Percentiles rank a stretch among this genome's conserved stretches.
phyloP scores from a whole-genome alignment of 805 yeast genomes.

The Candida schatavii region DNA sequence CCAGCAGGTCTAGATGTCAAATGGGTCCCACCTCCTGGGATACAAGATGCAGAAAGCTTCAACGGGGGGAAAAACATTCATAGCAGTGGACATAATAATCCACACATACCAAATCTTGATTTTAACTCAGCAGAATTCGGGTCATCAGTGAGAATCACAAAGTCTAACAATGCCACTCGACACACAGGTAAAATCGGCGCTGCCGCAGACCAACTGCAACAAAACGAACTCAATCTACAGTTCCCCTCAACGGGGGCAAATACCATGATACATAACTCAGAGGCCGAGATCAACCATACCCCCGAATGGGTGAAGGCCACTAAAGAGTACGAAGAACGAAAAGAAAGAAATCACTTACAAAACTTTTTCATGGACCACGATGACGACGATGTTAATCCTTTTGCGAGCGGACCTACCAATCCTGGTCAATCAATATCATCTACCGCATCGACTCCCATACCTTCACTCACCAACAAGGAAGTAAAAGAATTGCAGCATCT shows the following conservation, averaged over 20 bases:
- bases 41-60: neutral
- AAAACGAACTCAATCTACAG: slow-evolving; percentile 14
- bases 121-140: slow-evolving; percentile 17
- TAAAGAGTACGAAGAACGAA: slow-evolving; percentile 25
- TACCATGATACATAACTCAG: slow-evolving; percentile 33
- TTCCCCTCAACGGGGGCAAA: slow-evolving; percentile 15
- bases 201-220: slow-evolving; percentile 6
- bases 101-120: slow-evolving; percentile 7
- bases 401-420: slow-evolving; percentile 6
- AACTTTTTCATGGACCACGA: slow-evolving; percentile 25
- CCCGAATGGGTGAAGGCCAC: slow-evolving; percentile 37
- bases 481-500: neutral
- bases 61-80: slow-evolving; percentile 3
- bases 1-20: slow-evolving; percentile 35
- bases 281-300: slow-evolving; percentile 14
- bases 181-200: neutral
- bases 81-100: slow-evolving; percentile 2
- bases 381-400: slow-evolving; percentile 8
- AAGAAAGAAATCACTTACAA: slow-evolving; percentile 19
- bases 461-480: slow-evolving; percentile 8
- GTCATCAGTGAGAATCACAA: slow-evolving; percentile 22
- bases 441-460: slow-evolving; percentile 37
- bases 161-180: slow-evolving; percentile 3
- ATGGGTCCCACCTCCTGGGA: slow-evolving; percentile 21
- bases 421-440: slow-evolving; percentile 24